Base-by-base conservation (phyloP, 2,329 filamentous ascomycete genomes). In the Fusarium equiseti region DNA sequence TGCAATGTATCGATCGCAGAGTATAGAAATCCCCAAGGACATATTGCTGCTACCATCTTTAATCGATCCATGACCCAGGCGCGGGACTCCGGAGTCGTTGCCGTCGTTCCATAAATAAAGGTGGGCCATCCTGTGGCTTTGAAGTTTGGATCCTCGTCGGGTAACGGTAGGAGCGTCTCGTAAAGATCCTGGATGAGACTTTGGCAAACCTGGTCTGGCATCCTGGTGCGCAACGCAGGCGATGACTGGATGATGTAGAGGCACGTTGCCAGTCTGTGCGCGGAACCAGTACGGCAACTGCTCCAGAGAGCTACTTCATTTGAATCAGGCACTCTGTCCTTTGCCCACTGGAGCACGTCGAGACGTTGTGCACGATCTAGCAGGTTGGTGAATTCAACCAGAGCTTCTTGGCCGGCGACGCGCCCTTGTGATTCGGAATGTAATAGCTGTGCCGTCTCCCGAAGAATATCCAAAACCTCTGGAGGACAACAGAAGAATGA, bases 81-180 rank as follows among this genome's bases (percentile, higher is more conserved):
- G 31, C 85, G 80, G 58, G 80, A 79, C 20, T 72, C 75, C 5
- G 75, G 76, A 40, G 83, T 79, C 27, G 80, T 80, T 1, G 81
- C 83, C 59, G 87, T 85, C 0, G 86, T 86, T 5, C 86, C 87
- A 6, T 83, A 84, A 24, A 89, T 81, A 59, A 89, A 89, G 0
- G 86, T 83, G 1, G 87, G 86, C 86, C 86, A 89, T 11, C 83
- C 82, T 2, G 86, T 87, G 0, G 84, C 85, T 71, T 88, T 89
- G 79, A 87, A 85, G 16, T 87, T 82, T 4, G 82, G 79, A 54
- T 88, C 85, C 2, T 83, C 79, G 12, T 83, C 79, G 1, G 82
- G 81, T 2, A 89, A 81, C n/a, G 77, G 78, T 1, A 82, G 80
- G 6, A 89, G 78, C 45, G 87, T 83, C 8, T 81, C 61, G n/a